phyloP scores from a whole-genome alignment of 2,329 filamentous ascomycete species.

The Myriosclerotinia duriaeana region DNA sequence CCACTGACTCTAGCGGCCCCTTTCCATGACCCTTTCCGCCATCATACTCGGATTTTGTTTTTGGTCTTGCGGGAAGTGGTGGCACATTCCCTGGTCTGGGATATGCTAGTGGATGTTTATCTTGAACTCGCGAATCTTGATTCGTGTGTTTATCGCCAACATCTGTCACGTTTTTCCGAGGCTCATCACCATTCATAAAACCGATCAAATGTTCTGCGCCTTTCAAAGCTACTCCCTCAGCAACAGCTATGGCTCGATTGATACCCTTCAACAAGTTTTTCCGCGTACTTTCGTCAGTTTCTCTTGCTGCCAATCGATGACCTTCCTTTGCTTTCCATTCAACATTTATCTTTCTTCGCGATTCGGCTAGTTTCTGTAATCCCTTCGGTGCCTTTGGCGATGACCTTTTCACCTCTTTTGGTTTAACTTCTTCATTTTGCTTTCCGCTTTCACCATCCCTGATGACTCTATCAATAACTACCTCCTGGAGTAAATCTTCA shows the following conservation, averaged over 20 bases:
- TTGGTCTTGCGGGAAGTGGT: not conserved
- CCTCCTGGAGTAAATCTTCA: not conserved
- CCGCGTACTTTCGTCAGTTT: constrained; percentile 6
- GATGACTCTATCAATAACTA: not conserved
- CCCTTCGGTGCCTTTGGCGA: constrained; percentile 12
- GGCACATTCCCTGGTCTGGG: not conserved
- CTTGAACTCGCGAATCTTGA: not conserved
- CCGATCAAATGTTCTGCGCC: not conserved
- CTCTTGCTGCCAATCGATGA: not conserved
- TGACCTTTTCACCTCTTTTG: not conserved
- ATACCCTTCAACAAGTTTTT: not conserved
- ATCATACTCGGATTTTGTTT: not conserved
- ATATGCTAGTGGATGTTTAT: not conserved
- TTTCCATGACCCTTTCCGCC: not conserved
- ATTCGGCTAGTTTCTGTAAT: constrained; percentile 6
- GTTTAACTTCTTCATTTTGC: too few species aligned
- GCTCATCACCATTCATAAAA: not conserved
- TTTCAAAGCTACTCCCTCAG: not conserved
- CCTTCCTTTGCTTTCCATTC: not conserved
- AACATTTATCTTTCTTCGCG: constrained; percentile 3
- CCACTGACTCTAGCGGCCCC: not conserved
- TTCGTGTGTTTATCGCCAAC: not conserved
- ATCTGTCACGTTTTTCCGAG: not conserved
- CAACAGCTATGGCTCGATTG: not conserved
- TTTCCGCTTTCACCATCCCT: not conserved